Evolutionary conservation across 163 green algal species (phyloP).

Genomic region (Scenedesmus sp.): DNA sequence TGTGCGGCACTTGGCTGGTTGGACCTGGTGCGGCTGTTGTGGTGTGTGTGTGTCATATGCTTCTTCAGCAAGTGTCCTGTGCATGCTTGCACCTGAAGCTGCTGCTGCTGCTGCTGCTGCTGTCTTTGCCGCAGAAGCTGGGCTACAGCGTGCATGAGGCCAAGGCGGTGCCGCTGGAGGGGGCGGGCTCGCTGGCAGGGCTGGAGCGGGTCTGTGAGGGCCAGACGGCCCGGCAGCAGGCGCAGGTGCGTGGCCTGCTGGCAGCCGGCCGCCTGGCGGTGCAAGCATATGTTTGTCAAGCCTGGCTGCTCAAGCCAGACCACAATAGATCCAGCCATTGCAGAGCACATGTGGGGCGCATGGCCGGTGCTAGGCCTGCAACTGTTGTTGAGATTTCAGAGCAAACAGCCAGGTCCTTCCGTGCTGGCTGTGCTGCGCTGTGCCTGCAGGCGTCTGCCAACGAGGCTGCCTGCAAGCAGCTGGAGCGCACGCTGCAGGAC

Average conservation of each 20-base stretch:
- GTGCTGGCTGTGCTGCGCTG: background rate
- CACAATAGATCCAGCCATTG: background rate
- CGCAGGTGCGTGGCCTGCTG: background rate
- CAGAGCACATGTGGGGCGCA: background rate
- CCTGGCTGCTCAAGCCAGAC: background rate
- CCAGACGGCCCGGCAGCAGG: background rate
- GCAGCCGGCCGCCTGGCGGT: too few species aligned
- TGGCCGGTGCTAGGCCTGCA: too few species aligned
- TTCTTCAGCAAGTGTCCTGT: background rate
- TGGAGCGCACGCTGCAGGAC: slow-evolving; percentile 28
- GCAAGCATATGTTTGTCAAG: background rate
- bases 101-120: background rate
- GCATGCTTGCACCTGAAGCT: background rate
- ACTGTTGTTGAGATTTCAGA: background rate
- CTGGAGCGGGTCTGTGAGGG: slow-evolving; percentile 3
- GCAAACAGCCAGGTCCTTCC: background rate
- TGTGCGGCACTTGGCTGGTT: too few species aligned
- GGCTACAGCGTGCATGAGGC: slow-evolving; percentile 31
- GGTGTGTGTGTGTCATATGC: background rate
- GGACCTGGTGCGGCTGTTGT: too few species aligned
- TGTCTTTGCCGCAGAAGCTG: slow-evolving; percentile 33
- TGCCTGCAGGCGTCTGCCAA: background rate
- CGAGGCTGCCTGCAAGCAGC: background rate
- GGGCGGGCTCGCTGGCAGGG: background rate
- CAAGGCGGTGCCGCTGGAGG: slow-evolving; percentile 25